These are phyloP conservation scores for Pueraria montana DNA, from an alignment of 306 rosid species.

Conservation along the genomic window DNA sequence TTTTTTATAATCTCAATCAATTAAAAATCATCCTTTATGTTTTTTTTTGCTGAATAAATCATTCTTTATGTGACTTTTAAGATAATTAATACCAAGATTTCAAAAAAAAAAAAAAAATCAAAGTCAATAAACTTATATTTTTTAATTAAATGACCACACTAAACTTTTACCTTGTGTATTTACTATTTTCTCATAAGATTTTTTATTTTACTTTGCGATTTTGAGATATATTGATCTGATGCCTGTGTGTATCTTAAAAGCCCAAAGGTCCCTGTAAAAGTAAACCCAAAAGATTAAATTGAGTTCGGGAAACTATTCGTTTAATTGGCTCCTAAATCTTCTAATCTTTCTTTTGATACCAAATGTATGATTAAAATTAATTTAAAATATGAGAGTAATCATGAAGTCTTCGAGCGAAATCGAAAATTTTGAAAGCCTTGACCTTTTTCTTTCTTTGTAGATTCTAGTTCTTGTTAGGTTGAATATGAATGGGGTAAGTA, in stretches of 20 bases:
- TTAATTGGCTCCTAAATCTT: no score
- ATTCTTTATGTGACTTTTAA: no score
- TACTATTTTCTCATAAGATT: background rate
- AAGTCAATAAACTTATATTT: no score
- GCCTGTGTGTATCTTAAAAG: background rate
- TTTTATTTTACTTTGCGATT: background rate
- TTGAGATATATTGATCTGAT: background rate
- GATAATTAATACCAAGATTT: no score
- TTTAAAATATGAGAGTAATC: background rate
- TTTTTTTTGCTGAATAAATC: no score
- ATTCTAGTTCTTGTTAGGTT: background rate
- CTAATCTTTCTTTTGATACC: no score
- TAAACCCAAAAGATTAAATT: background rate
- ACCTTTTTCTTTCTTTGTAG: background rate
- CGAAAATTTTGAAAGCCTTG: background rate
- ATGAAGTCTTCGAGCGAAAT: background rate
- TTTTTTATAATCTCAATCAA: no score
- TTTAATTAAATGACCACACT: no score
- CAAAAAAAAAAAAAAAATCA: no score
- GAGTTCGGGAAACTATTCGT: background rate
- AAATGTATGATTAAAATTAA: background rate
- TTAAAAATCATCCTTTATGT: no score
- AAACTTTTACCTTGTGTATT: no score
- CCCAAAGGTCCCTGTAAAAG: background rate
- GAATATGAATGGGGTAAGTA: background rate